phyloP scores from a whole-genome alignment of 345 rosid genomes.

The Populus simonii region DNA sequence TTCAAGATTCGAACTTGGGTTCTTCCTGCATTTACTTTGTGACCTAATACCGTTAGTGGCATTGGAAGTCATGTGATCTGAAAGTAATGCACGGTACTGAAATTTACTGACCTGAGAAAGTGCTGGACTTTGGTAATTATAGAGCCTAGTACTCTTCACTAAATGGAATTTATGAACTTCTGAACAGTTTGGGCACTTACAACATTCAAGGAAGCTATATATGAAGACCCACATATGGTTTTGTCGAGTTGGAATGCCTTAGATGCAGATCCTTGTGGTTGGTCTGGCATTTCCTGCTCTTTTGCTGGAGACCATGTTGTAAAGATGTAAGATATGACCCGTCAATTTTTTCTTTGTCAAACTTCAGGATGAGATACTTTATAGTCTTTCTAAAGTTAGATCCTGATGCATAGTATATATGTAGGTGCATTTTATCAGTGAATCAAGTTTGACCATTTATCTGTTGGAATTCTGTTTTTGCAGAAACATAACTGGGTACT shows the following conservation, averaged over 20 bases:
- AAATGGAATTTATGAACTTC: conserved; percentile 14
- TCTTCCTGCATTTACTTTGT: conserved; percentile 10
- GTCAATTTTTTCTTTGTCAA: neutral
- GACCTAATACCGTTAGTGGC: neutral
- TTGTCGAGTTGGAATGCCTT: conserved; percentile 79
- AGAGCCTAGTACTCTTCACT: conserved; percentile 15
- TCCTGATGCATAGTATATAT: neutral
- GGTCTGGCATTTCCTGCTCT: conserved; percentile 71
- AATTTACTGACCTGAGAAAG: neutral
- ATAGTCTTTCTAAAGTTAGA: conserved; percentile 6
- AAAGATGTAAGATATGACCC: conserved; percentile 59
- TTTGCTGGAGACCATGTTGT: conserved; percentile 58
- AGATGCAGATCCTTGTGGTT: conserved; percentile 82
- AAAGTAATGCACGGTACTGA: neutral
- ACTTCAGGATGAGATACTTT: neutral
- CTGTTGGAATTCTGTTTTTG: conserved; percentile 20
- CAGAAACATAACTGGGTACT: conserved; percentile 74
- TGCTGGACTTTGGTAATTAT: neutral
- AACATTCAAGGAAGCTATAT: conserved; percentile 79
- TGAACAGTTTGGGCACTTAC: conserved; percentile 62
- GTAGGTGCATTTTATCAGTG: conserved; percentile 4
- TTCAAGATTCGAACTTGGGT: neutral
- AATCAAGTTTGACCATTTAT: conserved; percentile 11
- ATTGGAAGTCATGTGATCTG: conserved; percentile 11
- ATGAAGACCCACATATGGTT: conserved; percentile 76